These are phyloP conservation scores for Fomitopsis betulina DNA, from an alignment of 1,284 basidiomycete species.

Conservation along the genomic window DNA sequence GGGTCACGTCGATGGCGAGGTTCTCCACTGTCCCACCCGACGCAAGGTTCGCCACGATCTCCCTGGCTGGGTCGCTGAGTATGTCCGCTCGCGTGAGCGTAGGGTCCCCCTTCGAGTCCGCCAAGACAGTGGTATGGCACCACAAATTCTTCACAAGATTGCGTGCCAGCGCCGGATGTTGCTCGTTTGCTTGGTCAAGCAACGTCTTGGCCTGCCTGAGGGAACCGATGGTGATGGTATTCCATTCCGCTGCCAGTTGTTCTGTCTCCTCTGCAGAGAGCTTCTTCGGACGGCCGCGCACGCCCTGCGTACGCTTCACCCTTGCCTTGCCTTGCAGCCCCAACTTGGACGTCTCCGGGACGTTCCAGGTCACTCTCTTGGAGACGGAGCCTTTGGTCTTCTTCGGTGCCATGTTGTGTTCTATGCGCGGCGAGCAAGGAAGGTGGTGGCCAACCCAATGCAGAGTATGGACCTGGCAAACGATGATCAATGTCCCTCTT, in stretches of 20 bases:
- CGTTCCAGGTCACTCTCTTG: neutral
- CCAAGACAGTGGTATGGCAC: neutral
- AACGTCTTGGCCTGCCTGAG: neutral
- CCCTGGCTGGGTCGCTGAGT: neutral
- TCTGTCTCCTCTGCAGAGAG: neutral
- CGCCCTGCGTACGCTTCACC: neutral
- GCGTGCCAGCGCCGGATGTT: neutral
- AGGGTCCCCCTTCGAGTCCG: neutral
- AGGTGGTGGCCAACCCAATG: too few relatives aligned
- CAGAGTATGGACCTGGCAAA: too few relatives aligned
- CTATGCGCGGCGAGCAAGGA: too few relatives aligned
- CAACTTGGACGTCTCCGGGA: neutral
- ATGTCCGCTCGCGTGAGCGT: neutral
- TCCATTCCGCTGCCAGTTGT: neutral
- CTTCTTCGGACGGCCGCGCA: neutral
- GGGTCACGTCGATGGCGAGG: slow-evolving; percentile 1
- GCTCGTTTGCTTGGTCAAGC: neutral
- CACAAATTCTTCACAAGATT: neutral
- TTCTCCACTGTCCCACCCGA: neutral
- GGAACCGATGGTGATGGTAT: neutral
- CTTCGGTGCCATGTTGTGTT: too few relatives aligned
- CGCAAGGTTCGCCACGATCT: neutral
- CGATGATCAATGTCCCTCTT: too few relatives aligned
- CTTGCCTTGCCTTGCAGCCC: neutral
- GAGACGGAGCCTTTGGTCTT: too few relatives aligned